Base-by-base conservation (phyloP, 345 rosid species). In the Dimocarpus longan region DNA sequence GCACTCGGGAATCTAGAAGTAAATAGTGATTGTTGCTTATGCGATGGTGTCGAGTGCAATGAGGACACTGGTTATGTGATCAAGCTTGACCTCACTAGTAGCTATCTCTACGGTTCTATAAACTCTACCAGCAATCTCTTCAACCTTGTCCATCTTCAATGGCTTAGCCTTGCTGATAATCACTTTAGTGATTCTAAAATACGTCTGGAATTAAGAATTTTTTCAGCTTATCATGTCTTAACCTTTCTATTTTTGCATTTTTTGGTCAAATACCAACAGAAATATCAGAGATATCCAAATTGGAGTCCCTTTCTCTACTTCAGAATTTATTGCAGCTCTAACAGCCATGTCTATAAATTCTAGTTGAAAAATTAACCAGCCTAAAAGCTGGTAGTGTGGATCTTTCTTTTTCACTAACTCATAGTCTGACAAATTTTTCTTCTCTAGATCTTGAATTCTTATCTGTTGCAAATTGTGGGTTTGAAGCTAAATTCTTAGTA, bases 281-380 rank as follows among this genome's bases (percentile, higher is more conserved):
- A 68, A 16, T 68, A 6, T 68, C 16, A 10, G n/a, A 39, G 28
- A 15, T 68, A 5, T 66, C 70, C 56, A 66, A 66, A n/a, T 66
- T 66, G 43, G 70, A n/a, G 39, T 66, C 68, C 37, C 28, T 77
- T 81, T 39, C 70, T 80, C 60, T 80, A 11, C 70, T 79, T 26
- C 0, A 0, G 0, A 76, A 80, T 57, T 8, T 2, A 1, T n/a
- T 3, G 40, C 52, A 0, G 56, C 56, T 50, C 18, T 18, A 50
- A 50, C 56, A 50, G 18, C 56, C 56, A 32, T 1, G 37, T 32
- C 37, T 32, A 32, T 1, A 32, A 32, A 32, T 1, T 32, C 37
- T 32, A 32, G 37, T 32, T 13, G 56, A 12, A 16, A 50, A 76
- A 59, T n/a, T 12, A 40, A 52, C 68, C 46, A 75, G 43, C 43